Conservation (phyloP, 441 rosid genomes). For the Adansonia madagascariensis region DNA sequence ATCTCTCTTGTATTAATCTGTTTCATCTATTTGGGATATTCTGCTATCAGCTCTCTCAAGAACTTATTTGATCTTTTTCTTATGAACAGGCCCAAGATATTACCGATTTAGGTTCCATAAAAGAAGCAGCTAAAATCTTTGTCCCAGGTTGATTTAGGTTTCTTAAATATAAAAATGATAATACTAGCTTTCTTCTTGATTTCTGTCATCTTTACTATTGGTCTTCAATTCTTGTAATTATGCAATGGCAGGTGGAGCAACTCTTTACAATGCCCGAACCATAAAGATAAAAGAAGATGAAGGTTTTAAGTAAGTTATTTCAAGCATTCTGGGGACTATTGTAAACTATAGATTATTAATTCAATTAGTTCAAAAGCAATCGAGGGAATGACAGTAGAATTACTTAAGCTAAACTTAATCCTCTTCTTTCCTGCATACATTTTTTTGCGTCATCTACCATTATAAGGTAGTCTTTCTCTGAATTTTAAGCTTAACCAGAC, state of each 20-base stretch:
- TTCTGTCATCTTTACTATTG: slow-evolving; percentile 20
- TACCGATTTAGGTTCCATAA: slow-evolving; percentile 79
- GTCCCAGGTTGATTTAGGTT: slow-evolving; percentile 64
- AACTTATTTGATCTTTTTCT: slow-evolving; percentile 27
- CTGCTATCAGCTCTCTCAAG: not conserved
- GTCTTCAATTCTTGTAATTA: not conserved
- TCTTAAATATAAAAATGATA: not conserved
- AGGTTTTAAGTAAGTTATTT: slow-evolving; percentile 62
- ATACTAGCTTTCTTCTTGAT: slow-evolving; percentile 16
- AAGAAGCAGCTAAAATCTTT: slow-evolving; percentile 77
- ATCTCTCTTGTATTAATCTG: not conserved
- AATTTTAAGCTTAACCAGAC: not conserved
- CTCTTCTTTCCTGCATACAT: not conserved
- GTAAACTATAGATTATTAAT: not conserved
- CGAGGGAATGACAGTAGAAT: not conserved
- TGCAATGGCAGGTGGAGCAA: slow-evolving; percentile 66
- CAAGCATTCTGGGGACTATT: not conserved
- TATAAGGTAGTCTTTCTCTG: not conserved
- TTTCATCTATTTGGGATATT: not conserved
- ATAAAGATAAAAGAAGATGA: slow-evolving; percentile 91
- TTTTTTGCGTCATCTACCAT: not conserved
- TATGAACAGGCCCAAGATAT: slow-evolving; percentile 80
- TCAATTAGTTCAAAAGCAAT: not conserved
- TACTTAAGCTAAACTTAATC: not conserved
- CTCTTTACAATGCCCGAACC: slow-evolving; percentile 75